These are phyloP conservation scores for Leishmania braziliensis DNA, from an alignment of 208 protist species.

Conservation along the genomic window DNA sequence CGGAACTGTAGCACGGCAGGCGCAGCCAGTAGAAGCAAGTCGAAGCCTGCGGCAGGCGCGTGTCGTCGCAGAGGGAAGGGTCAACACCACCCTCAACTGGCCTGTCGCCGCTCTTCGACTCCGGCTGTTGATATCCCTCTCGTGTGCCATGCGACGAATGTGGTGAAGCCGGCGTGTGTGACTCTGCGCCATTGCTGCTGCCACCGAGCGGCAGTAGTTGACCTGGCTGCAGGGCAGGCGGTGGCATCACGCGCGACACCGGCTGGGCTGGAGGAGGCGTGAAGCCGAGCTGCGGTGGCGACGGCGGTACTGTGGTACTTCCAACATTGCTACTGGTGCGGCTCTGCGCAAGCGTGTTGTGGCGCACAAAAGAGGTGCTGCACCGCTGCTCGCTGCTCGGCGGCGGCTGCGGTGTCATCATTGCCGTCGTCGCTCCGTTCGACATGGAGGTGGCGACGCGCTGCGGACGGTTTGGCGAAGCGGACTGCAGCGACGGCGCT, in stretches of 20 bases:
- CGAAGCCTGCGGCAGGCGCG: slow-evolving; percentile 91
- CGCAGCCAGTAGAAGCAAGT: slow-evolving; percentile 97
- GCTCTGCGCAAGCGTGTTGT: slow-evolving; percentile 19
- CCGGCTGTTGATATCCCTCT: background rate
- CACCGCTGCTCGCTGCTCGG: slow-evolving; percentile 6
- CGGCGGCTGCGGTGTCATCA: slow-evolving; percentile 33
- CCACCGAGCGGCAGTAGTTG: slow-evolving; percentile 14
- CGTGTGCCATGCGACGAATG: background rate
- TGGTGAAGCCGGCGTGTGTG: background rate
- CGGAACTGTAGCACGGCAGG: slow-evolving; percentile 91
- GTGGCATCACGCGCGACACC: slow-evolving; percentile 9
- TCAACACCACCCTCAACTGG: background rate
- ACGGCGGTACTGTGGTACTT: slow-evolving; percentile 8
- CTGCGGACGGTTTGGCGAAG: background rate
- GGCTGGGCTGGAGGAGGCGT: slow-evolving; percentile 25
- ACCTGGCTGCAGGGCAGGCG: slow-evolving; percentile 31
- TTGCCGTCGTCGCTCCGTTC: background rate
- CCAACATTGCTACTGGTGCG: slow-evolving; percentile 3
- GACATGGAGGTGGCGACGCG: background rate
- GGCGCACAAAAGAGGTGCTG: slow-evolving; percentile 18
- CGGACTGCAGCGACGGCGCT: background rate
- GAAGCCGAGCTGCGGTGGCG: slow-evolving; percentile 28
- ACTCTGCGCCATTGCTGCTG: background rate
- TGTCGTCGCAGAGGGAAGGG: slow-evolving; percentile 50
- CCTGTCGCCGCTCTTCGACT: background rate